Evolutionary conservation across 2,329 filamentous ascomycete genomes (phyloP).

Genomic region (Diaporthe amygdali): DNA sequence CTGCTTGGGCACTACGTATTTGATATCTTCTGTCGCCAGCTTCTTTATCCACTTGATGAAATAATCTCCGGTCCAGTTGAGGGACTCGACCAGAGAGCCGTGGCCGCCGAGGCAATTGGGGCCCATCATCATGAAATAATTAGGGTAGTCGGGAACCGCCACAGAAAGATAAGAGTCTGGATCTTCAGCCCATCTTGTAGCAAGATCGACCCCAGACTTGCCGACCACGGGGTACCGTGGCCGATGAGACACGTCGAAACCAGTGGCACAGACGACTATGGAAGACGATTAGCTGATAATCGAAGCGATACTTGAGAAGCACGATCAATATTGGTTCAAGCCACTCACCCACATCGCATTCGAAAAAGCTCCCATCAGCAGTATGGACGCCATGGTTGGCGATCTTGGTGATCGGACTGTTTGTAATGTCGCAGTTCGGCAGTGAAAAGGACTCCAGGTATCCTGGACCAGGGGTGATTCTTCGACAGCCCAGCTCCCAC

Average conservation of each 20-base stretch:
- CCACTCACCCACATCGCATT: conserved; percentile 25
- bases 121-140: not conserved
- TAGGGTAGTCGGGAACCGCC: not conserved
- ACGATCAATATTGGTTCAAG: too few relatives aligned
- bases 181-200: not conserved
- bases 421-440: conserved; percentile 28
- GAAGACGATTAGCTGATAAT: too few relatives aligned
- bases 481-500: conserved; percentile 29
- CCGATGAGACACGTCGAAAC: not conserved
- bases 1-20: not conserved
- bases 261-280: not conserved
- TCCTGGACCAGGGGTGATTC: conserved; percentile 28
- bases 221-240: not conserved
- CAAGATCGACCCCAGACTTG: not conserved
- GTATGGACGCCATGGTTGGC: conserved; percentile 20
- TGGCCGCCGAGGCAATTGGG: not conserved
- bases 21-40: not conserved
- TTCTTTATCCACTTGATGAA: not conserved
- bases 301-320: too few relatives aligned
- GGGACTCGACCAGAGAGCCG: not conserved
- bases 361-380: conserved; percentile 21
- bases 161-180: not conserved
- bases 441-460: conserved; percentile 29
- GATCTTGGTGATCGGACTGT: conserved; percentile 26
- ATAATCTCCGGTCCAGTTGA: not conserved